Evolutionary conservation across 164 flowering plant species (phyloP).

Genomic region (Brasenia schreberi): DNA sequence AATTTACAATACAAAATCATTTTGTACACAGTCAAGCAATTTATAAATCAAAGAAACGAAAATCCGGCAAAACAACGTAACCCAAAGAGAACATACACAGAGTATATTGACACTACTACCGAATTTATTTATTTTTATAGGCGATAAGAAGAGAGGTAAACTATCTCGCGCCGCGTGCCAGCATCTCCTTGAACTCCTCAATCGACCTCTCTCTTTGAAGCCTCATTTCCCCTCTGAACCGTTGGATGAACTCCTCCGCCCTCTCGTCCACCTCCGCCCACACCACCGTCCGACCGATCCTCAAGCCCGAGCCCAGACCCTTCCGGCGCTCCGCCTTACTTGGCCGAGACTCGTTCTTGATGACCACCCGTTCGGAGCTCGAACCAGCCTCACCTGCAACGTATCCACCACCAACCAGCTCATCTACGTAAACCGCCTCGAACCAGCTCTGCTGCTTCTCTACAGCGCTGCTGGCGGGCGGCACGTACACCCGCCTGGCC

Average conservation of each 20-base stretch:
- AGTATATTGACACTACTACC: too few relatives aligned
- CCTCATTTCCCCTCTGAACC: constrained; percentile 48
- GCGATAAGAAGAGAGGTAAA: too few relatives aligned
- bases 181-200: constrained; percentile 21
- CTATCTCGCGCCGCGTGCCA: constrained; percentile 10
- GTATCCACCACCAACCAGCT: background rate
- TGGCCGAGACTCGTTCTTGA: background rate
- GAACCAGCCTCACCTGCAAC: background rate
- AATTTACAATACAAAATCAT: too few relatives aligned
- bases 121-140: too few relatives aligned
- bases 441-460: background rate
- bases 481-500: background rate
- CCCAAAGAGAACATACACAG: too few relatives aligned
- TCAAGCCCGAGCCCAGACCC: background rate
- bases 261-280: constrained; percentile 40
- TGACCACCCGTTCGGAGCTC: background rate
- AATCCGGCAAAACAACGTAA: too few relatives aligned
- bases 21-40: too few relatives aligned
- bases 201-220: constrained; percentile 19
- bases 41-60: too few relatives aligned
- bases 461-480: background rate
- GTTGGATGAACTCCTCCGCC: constrained; percentile 59
- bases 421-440: background rate
- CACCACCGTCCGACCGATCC: background rate
- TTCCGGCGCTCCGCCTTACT: background rate